Conservation (phyloP, 106 monocot species). For the Hemerocallis citrina region DNA sequence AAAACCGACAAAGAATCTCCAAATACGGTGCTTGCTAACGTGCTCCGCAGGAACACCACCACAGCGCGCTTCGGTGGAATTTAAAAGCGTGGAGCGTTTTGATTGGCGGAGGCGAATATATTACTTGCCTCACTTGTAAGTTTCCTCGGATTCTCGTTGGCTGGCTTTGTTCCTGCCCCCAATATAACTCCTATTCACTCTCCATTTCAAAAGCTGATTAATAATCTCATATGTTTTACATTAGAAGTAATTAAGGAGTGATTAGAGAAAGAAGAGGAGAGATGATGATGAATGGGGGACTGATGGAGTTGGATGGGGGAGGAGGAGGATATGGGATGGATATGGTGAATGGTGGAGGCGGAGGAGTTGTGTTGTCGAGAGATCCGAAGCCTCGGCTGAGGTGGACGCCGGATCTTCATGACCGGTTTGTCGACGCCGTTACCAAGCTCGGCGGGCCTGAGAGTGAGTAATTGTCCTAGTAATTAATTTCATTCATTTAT, state of each 20-base stretch:
- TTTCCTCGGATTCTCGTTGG: neutral
- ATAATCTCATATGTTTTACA: neutral
- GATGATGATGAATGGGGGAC: neutral
- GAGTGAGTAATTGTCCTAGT: no score
- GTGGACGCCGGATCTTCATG: constrained; percentile 90
- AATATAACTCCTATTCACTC: neutral
- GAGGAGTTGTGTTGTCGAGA: constrained; percentile 35
- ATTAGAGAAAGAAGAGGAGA: neutral
- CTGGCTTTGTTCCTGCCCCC: no score
- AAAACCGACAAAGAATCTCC: no score
- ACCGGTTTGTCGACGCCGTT: constrained; percentile 51
- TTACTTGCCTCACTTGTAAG: neutral
- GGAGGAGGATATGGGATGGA: neutral
- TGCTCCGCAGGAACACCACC: no score
- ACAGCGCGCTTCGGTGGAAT: no score
- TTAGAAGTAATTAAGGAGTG: neutral
- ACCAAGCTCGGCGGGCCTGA: constrained; percentile 55
- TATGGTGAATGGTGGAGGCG: constrained; percentile 1
- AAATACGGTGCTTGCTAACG: no score
- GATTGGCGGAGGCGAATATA: neutral
- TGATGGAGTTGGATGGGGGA: neutral
- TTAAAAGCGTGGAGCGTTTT: no score
- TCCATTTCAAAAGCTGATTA: neutral
- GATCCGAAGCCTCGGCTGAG: constrained; percentile 80
- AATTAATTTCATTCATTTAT: no score